Conservation (phyloP, 208 protist species). For the Leishmania turanica region DNA sequence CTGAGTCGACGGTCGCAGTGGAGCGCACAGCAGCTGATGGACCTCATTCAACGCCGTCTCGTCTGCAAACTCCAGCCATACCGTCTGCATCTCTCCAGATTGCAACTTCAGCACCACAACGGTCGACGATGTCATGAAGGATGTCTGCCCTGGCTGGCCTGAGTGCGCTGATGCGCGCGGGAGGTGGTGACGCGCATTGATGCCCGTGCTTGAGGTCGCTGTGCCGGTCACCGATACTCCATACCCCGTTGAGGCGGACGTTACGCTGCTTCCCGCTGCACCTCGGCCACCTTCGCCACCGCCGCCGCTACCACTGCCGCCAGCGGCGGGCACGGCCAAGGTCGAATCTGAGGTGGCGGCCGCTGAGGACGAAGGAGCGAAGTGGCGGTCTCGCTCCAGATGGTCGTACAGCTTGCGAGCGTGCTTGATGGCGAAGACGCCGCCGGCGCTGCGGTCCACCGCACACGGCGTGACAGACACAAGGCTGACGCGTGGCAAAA, state of each 20-base stretch:
- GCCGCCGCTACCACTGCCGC: slow-evolving; percentile 14
- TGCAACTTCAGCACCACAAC: slow-evolving; percentile 29
- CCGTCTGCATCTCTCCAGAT: slow-evolving; percentile 26
- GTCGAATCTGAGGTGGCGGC: background rate
- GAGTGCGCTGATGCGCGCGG: background rate
- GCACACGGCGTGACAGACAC: slow-evolving; percentile 28
- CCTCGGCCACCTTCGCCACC: background rate
- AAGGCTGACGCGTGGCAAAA: slow-evolving; percentile 34
- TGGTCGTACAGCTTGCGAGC: slow-evolving; percentile 29
- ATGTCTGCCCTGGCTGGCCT: background rate
- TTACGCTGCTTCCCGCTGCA: background rate
- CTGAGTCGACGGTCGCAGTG: slow-evolving; percentile 10
- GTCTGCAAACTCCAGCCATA: slow-evolving; percentile 38
- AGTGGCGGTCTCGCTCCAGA: slow-evolving; percentile 3
- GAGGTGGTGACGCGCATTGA: background rate
- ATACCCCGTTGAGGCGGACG: background rate
- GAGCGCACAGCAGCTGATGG: slow-evolving; percentile 22
- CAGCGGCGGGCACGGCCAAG: background rate
- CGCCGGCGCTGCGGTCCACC: slow-evolving; percentile 24
- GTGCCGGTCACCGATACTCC: background rate
- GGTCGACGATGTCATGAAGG: background rate
- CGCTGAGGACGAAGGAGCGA: background rate
- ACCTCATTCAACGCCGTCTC: slow-evolving; percentile 26
- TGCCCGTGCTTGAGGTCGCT: background rate
- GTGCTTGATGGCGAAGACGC: slow-evolving; percentile 30